A percentile compares a stretch with the other conserved stretches of the same genome.
These are phyloP conservation scores for Rubia peregrina DNA, from an alignment of 305 asterid genomes.

Conservation along the genomic window DNA sequence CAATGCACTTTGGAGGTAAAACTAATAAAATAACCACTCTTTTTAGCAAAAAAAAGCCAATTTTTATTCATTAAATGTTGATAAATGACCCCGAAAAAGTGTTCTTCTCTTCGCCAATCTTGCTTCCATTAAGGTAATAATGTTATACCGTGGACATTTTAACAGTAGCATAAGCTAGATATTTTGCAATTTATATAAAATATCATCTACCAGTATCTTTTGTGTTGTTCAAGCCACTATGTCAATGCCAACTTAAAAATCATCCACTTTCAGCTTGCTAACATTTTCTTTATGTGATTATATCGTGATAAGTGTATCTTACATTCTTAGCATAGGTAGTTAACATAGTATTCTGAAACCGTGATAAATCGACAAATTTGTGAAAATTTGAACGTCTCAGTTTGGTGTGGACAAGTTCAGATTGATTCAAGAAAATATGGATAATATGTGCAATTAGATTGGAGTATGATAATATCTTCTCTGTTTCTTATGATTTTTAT, in stretches of 20 bases:
- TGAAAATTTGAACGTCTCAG: neutral
- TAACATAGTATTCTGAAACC: neutral
- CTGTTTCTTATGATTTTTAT: too few species aligned
- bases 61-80: constrained; percentile 32
- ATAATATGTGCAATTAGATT: neutral
- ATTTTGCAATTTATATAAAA: too few species aligned
- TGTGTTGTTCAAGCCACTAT: too few species aligned
- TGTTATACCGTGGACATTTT: neutral
- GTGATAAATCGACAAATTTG: neutral
- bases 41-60: too few species aligned
- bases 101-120: constrained; percentile 38
- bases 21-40: too few species aligned
- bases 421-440: neutral
- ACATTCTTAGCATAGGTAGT: neutral
- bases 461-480: neutral
- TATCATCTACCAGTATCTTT: neutral
- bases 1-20: too few species aligned
- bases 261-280: neutral
- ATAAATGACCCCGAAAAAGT: constrained; percentile 33
- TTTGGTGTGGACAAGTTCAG: neutral
- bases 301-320: too few species aligned
- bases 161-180: neutral
- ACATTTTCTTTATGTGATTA: neutral
- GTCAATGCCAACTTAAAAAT: too few species aligned
- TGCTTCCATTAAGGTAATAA: constrained; percentile 35